Base-by-base conservation (phyloP, 257 asterid genomes). In the Thymus mandschuricus region DNA sequence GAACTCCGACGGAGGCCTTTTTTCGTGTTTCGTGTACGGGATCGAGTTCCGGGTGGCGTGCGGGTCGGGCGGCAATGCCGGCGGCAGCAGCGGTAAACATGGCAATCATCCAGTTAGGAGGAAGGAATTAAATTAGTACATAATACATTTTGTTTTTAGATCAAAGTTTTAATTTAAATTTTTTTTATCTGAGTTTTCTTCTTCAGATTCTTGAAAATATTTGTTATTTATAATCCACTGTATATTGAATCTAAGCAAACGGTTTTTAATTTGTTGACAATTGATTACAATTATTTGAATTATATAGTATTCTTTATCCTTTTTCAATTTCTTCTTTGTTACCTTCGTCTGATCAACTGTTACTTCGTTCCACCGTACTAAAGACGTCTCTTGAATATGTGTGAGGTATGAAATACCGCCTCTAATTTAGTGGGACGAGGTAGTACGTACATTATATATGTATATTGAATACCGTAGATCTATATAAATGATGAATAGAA, bases 21-120 rank as follows among this genome's bases (percentile, higher is more conserved):
- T 83, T 59, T 84, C 81, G 9, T 73, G 91, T 49, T 86, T 91
- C 56, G 95, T 87, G 0, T 85, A 79, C 34, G 94, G 97, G 12
- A 82, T 89, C 13, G 90, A 91, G 82, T 79, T 91, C 70, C 81
- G 82, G 8, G 86, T 91, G 46, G 96, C 83, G 0, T 89, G 97
- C 43, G 95, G 97, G 29, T 75, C 87, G 6, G 74, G 69, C 12
- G 71, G 43, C 66, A 51, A 61, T 46, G 45, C 75, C 1, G 66
- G 58, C 41, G 38, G 69, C 50, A 66, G 40, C 41, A 38, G 69
- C 50, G 63, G 40, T 30, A 82, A 78, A 30, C 40, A 71, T 60
- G 68, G 70, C 50, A 58, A 50, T 67, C 54, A 68, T 40, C 59
- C 34, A 73, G 66, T 74, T 73, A 85, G 75, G 62, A 81, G 72